Base-by-base conservation (phyloP, 2,329 filamentous ascomycete genomes). In the Gremmenia infestans region DNA sequence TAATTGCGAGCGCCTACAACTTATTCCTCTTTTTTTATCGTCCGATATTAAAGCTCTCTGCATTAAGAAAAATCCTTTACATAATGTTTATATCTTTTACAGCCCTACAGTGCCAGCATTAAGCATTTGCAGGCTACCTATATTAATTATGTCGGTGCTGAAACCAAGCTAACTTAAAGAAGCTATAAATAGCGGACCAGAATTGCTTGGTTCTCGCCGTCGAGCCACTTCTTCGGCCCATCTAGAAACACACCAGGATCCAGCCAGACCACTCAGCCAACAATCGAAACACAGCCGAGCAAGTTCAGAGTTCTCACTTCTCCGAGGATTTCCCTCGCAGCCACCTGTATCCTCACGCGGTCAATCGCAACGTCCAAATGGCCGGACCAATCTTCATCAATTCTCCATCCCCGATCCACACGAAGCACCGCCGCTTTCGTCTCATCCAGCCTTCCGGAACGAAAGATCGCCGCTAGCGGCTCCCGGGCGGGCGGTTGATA, bases 251-350 rank as follows among this genome's bases (percentile, higher is more conserved):
- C 78, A 75, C 54, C 68, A 76, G 46, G 80, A 83, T 61, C 67
- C 72, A 54, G 69, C 73, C 53, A 76, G 82, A 62, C 80, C 83
- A 48, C 70, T 81, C 45, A 84, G 81, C 63, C 77, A 83, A 60
- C 78, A 83, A 66, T 86, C 78, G 73, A 88, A 80, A 67, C 84
- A 88, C 71, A 86, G 81, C 67, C 82, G 86, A 63, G 83, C 86
- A 54, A 89, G 85, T 72, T 89, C 87, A 53, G 87, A 90, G 70
- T 79, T 85, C 63, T 86, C 85, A 50, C 71, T 82, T 47, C 72
- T 82, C 55, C 80, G 79, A 59, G 81, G 78, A 55, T 78, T 79
- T 62, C 72, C 76, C 48, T 76, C 75, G 56, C 74, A 78, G 60
- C 73, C 78, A 60, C 74, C 55, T 22, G 53, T 54, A 28, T 68